Conservation (phyloP, 257 asterid species). For the Gentiana macrophylla region DNA sequence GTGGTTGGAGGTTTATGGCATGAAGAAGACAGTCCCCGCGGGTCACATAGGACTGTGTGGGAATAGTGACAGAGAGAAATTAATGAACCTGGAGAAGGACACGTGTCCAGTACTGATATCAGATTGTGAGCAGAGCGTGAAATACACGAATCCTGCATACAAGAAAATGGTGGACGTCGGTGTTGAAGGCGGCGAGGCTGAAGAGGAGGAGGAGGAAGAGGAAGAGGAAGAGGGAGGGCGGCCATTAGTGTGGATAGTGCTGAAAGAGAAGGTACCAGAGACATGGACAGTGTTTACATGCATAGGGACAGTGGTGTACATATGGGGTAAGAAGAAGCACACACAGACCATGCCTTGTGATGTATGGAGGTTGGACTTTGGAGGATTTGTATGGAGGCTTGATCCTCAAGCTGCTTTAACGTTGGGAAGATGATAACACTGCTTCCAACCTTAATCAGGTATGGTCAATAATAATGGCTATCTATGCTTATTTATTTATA, state of each 20-base stretch:
- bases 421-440: slow-evolving; percentile 11
- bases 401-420: slow-evolving; percentile 34
- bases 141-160: slow-evolving; percentile 33
- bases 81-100: slow-evolving; percentile 25
- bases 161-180: slow-evolving; percentile 21
- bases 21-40: slow-evolving; percentile 12
- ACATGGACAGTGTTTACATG: slow-evolving; percentile 29
- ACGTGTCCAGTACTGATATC: slow-evolving; percentile 36
- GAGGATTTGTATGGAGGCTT: slow-evolving; percentile 50
- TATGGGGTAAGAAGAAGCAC: slow-evolving; percentile 7
- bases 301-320: slow-evolving; percentile 31
- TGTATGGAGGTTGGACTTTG: slow-evolving; percentile 45
- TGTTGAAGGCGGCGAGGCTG: background rate
- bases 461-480: no score
- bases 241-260: slow-evolving; percentile 17
- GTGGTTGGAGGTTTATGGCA: slow-evolving; percentile 31
- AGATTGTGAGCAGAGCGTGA: slow-evolving; percentile 23
- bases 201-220: background rate
- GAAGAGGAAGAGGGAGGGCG: background rate
- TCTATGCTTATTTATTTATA: no score
- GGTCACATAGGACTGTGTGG: slow-evolving; percentile 14
- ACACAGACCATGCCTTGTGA: slow-evolving; percentile 40
- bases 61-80: slow-evolving; percentile 30
- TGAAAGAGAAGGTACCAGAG: slow-evolving; percentile 23
- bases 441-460: no score